Percentiles rank a stretch among this genome's conserved stretches.
Conservation (phyloP, 1,284 basidiomycete genomes). For the Puccinia triticina region DNA sequence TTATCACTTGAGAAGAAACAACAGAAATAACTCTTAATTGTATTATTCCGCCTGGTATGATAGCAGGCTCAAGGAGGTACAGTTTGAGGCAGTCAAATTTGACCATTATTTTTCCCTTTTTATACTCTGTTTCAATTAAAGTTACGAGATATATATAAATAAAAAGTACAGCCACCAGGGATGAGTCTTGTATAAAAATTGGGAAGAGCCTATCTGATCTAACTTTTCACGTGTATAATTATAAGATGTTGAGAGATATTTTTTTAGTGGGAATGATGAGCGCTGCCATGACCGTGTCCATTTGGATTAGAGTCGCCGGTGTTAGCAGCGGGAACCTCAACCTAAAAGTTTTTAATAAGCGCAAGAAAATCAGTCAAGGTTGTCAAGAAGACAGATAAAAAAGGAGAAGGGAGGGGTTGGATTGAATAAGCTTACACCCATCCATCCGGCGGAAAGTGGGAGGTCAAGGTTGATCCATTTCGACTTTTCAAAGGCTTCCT, state of each 20-base stretch:
- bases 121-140: too few relatives aligned
- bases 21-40: too few relatives aligned
- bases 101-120: too few relatives aligned
- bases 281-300: slow-evolving; percentile 32
- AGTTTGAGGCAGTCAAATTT: too few relatives aligned
- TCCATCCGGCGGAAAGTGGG: slow-evolving; percentile 28
- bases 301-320: slow-evolving; percentile 40
- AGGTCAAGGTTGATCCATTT: slow-evolving; percentile 49
- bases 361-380: not conserved
- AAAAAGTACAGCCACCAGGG: not conserved
- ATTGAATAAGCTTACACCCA: slow-evolving; percentile 40
- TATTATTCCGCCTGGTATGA: too few relatives aligned
- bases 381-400: too few relatives aligned
- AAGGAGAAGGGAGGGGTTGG: not conserved
- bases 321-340: slow-evolving; percentile 41
- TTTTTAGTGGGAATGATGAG: slow-evolving; percentile 17
- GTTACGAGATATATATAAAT: too few relatives aligned
- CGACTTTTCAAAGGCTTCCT: slow-evolving; percentile 26
- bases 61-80: too few relatives aligned
- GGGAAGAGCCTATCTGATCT: too few relatives aligned
- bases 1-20: too few relatives aligned
- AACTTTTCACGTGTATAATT: too few relatives aligned
- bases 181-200: not conserved
- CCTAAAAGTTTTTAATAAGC: not conserved
- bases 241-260: too few relatives aligned